phyloP scores from a whole-genome alignment of 257 asterid species.

The Nicotiana attenuata region DNA sequence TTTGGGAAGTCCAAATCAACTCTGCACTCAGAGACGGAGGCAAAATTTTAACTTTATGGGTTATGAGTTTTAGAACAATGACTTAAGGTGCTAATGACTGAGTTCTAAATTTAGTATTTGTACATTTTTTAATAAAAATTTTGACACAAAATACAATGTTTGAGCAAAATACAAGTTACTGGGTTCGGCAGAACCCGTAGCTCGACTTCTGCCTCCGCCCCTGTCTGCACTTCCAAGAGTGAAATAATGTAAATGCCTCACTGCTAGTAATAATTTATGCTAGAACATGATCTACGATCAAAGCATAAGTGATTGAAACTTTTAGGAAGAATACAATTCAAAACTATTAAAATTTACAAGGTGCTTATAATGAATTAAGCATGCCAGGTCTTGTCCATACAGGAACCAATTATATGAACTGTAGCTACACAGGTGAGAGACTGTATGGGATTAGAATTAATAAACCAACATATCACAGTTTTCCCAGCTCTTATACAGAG shows the following conservation, averaged over 20 bases:
- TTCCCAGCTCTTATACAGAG: background rate
- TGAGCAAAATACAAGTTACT: too few relatives aligned
- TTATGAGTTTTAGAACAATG: too few relatives aligned
- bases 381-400: background rate
- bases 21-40: conserved; percentile 25
- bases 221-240: conserved; percentile 11
- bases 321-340: background rate
- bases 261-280: background rate
- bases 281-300: background rate
- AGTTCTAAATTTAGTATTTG: too few relatives aligned
- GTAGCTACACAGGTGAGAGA: background rate
- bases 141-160: too few relatives aligned
- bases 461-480: background rate
- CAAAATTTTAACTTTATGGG: too few relatives aligned
- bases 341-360: background rate
- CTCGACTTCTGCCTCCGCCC: too few relatives aligned
- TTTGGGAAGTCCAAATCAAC: conserved; percentile 87
- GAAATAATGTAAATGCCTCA: background rate
- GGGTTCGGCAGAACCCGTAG: too few relatives aligned
- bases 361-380: background rate
- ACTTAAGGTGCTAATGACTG: too few relatives aligned
- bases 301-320: background rate
- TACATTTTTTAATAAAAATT: too few relatives aligned
- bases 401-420: background rate
- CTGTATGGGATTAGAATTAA: background rate